phyloP scores from a whole-genome alignment of 192 early-diverging fungal genomes.

The Coemansia sp. region DNA sequence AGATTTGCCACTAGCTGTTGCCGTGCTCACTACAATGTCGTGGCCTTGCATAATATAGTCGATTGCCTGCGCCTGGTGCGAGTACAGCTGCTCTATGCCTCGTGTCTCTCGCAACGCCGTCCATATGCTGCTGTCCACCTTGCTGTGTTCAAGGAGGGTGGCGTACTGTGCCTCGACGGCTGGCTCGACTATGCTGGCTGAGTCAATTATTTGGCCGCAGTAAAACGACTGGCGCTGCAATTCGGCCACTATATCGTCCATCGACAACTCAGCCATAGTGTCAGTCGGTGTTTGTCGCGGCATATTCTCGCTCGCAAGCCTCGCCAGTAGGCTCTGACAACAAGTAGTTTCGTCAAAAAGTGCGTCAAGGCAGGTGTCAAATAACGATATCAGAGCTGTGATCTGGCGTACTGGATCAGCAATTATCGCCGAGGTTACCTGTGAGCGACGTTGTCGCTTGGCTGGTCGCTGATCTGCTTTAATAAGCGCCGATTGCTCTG shows the following conservation, averaged over 20 bases:
- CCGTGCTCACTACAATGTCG: conserved; percentile 69
- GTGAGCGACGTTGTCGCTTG: background rate
- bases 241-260: conserved; percentile 4
- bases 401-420: background rate
- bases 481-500: background rate
- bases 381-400: conserved; percentile 7
- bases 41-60: conserved; percentile 35
- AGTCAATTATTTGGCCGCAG: conserved; percentile 6
- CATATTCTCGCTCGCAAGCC: conserved; percentile 1
- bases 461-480: background rate
- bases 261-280: background rate
- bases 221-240: conserved; percentile 6
- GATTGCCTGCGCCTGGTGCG: conserved; percentile 76
- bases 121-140: conserved; percentile 2
- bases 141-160: background rate
- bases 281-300: background rate
- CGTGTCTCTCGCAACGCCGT: conserved; percentile 3
- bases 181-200: background rate
- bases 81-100: conserved; percentile 27
- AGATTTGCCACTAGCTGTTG: conserved; percentile 84
- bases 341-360: background rate
- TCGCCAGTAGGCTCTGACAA: background rate
- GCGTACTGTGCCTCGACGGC: conserved; percentile 7
- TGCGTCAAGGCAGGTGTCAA: background rate
- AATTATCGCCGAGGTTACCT: background rate